Evolutionary conservation across 148 eudicot genomes (phyloP).

Genomic region (Vaccinium darrowii): DNA sequence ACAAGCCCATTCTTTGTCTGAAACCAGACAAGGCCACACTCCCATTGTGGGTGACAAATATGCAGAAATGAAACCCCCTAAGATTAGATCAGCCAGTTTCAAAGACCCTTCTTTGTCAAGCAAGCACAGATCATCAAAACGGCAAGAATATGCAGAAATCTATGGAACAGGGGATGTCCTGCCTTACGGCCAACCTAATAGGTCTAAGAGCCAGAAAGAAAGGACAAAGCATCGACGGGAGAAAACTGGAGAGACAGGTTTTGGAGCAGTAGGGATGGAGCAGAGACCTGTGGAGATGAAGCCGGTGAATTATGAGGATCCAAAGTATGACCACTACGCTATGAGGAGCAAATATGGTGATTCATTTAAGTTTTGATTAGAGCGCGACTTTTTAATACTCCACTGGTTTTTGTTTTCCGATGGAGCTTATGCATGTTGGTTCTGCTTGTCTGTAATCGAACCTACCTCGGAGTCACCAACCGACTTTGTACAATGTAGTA

Average conservation of each 20-base stretch:
- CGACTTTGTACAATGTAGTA: constrained; percentile 1
- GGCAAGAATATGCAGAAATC: constrained; percentile 78
- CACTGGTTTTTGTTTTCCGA: not conserved
- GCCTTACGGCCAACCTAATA: constrained; percentile 36
- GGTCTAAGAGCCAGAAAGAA: constrained; percentile 77
- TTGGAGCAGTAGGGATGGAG: constrained; percentile 34
- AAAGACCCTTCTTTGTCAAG: constrained; percentile 68
- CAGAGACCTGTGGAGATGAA: constrained; percentile 54
- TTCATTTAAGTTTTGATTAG: constrained; percentile 53
- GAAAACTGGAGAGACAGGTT: constrained; percentile 59
- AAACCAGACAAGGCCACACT: constrained; percentile 45
- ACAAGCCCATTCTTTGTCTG: constrained; percentile 50
- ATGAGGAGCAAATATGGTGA: constrained; percentile 61
- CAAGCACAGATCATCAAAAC: constrained; percentile 75
- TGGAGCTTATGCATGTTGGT: constrained; percentile 5
- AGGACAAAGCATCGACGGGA: constrained; percentile 81
- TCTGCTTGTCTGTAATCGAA: not conserved
- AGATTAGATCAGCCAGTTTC: constrained; percentile 56
- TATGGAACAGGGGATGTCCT: constrained; percentile 67
- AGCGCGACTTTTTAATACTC: not conserved
- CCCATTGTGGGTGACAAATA: constrained; percentile 41
- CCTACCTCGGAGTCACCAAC: not conserved
- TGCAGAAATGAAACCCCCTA: constrained; percentile 54
- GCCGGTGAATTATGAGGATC: constrained; percentile 43
- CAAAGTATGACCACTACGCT: constrained; percentile 60